phyloP scores from a whole-genome alignment of 2,329 filamentous ascomycete genomes.

The Aspergillus sp. region DNA sequence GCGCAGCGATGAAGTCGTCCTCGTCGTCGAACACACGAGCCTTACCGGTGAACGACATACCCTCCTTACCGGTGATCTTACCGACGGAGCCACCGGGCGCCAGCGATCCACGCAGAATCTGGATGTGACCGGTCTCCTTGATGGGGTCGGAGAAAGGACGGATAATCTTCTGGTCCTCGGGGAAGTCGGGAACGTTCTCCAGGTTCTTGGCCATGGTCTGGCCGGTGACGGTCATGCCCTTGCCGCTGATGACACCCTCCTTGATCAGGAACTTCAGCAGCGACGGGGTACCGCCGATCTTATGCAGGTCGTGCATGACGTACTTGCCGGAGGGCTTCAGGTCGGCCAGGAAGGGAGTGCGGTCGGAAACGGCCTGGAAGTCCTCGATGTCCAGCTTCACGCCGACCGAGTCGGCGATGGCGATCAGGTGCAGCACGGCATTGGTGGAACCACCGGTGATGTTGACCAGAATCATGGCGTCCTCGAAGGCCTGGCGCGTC shows the following conservation, averaged over 20 bases:
- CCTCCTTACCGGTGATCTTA: slow-evolving; percentile 77
- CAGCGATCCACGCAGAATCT: slow-evolving; percentile 68
- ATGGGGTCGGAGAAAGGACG: slow-evolving; percentile 66
- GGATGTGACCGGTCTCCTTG: slow-evolving; percentile 69
- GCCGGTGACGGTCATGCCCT: slow-evolving; percentile 61
- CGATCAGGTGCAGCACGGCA: slow-evolving; percentile 80
- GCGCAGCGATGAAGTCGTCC: slow-evolving; percentile 65
- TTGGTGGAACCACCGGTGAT: slow-evolving; percentile 84
- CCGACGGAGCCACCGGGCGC: slow-evolving; percentile 70
- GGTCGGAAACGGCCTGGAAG: slow-evolving; percentile 79
- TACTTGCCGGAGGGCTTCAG: slow-evolving; percentile 74
- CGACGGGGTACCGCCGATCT: slow-evolving; percentile 58
- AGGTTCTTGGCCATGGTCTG: slow-evolving; percentile 60
- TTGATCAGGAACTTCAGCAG: slow-evolving; percentile 59
- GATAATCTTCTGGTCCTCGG: slow-evolving; percentile 68
- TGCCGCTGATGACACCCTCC: slow-evolving; percentile 59
- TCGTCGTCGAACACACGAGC: slow-evolving; percentile 70
- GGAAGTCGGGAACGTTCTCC: slow-evolving; percentile 62
- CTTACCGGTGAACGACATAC: slow-evolving; percentile 65
- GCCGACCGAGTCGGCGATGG: slow-evolving; percentile 77
- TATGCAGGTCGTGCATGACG: slow-evolving; percentile 59
- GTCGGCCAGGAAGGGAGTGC: slow-evolving; percentile 76
- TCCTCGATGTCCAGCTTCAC: slow-evolving; percentile 82
- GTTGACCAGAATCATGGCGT: slow-evolving; percentile 80
- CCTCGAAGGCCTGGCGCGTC: slow-evolving; percentile 77